phyloP scores from a whole-genome alignment of 305 asterid genomes.

The Lippia alba region DNA sequence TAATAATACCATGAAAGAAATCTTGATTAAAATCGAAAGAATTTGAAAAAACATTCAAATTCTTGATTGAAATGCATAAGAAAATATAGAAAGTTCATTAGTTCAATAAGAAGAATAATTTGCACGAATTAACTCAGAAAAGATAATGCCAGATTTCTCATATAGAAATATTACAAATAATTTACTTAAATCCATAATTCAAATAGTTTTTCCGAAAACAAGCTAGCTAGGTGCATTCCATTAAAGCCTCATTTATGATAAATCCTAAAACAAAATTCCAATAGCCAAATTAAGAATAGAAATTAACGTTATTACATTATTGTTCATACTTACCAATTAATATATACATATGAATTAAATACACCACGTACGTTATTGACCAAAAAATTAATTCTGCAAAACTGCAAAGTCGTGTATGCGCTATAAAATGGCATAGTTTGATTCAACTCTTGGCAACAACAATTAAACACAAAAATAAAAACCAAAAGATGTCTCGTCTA shows the following conservation, averaged over 20 bases:
- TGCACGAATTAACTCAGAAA: neutral
- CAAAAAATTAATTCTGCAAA: neutral
- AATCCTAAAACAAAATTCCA: neutral
- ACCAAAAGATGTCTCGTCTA: slow-evolving; percentile 20
- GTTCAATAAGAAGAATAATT: neutral
- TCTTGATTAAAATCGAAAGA: neutral
- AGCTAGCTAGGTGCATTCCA: neutral
- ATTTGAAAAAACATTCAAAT: neutral
- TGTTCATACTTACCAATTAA: neutral
- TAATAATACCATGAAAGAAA: neutral
- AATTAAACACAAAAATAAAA: neutral
- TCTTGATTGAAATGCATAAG: slow-evolving; percentile 1
- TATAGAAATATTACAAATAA: neutral
- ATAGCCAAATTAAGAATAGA: neutral
- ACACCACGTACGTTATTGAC: neutral
- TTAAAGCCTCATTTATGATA: neutral
- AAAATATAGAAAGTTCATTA: neutral
- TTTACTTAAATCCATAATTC: neutral
- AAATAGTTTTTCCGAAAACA: neutral
- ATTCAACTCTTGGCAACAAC: neutral
- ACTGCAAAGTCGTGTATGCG: neutral
- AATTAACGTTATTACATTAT: neutral
- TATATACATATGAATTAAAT: neutral
- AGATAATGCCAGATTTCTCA: neutral
- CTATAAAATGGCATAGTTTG: neutral